phyloP scores from a whole-genome alignment of 306 rosid species.

The Macrotyloma uniflorum region DNA sequence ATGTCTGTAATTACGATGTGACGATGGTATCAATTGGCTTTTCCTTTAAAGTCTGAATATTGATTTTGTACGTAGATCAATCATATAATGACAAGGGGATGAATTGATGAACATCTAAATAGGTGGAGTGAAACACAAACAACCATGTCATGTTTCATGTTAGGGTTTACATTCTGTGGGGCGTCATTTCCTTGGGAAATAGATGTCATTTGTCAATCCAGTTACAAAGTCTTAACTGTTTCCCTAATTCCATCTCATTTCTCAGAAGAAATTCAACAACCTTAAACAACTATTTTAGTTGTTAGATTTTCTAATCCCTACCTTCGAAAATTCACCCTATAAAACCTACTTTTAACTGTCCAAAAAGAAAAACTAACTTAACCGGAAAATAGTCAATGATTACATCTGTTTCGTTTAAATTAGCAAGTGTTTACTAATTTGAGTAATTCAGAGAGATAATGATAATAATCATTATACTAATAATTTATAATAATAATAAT shows the following conservation, averaged over 20 bases:
- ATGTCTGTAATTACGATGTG: neutral
- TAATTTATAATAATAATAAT: neutral
- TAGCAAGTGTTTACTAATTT: neutral
- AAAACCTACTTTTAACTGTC: slow-evolving; percentile 8
- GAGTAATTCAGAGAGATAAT: neutral
- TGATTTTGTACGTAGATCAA: neutral
- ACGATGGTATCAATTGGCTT: neutral
- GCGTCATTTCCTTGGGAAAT: neutral
- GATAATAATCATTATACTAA: neutral
- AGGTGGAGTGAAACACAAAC: slow-evolving; percentile 6
- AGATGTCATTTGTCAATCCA: neutral
- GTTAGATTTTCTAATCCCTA: neutral
- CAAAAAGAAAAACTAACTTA: neutral
- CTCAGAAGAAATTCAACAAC: neutral
- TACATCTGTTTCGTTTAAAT: neutral
- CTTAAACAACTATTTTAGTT: neutral
- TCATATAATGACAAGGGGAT: neutral
- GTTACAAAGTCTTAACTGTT: neutral
- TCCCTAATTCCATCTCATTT: slow-evolving; percentile 1
- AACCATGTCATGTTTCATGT: slow-evolving; percentile 19
- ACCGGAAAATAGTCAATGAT: neutral
- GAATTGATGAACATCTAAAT: neutral
- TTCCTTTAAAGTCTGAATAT: neutral
- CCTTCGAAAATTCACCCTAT: neutral
- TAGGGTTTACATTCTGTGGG: neutral